Percentiles rank a stretch among this genome's conserved stretches.
Conservation (phyloP, 169 alveolate species). For the Plasmodium reichenowi region DNA sequence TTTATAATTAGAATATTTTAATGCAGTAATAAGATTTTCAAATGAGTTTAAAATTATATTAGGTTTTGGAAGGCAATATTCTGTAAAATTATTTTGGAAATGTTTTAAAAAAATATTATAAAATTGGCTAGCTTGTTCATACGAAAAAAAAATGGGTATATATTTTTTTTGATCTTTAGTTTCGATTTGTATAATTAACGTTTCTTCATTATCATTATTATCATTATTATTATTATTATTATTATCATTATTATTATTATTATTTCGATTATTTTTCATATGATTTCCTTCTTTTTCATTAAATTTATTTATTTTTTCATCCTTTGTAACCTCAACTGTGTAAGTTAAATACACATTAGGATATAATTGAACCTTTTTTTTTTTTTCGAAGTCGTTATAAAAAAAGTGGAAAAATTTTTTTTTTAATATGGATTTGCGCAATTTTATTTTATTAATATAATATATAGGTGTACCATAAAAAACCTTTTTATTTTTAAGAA, state of each 20-base stretch:
- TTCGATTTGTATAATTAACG: constrained; percentile 55
- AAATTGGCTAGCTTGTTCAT: constrained; percentile 54
- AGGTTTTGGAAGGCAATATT: constrained; percentile 63
- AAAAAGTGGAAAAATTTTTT: constrained; percentile 53
- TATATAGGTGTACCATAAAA: constrained; percentile 72
- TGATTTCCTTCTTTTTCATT: background rate
- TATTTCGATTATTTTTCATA: too few species aligned
- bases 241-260: background rate
- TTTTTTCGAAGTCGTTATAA: constrained; percentile 19
- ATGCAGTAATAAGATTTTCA: constrained; percentile 36
- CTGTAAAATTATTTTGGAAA: constrained; percentile 27
- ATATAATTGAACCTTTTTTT: constrained; percentile 22
- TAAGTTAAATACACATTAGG: constrained; percentile 51
- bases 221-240: too few species aligned
- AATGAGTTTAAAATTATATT: constrained; percentile 37
- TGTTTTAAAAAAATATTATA: constrained; percentile 37
- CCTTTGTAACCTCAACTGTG: constrained; percentile 17
- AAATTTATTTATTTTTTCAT: background rate
- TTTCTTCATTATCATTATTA: background rate
- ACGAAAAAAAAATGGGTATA: constrained; percentile 66
- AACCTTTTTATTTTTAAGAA: constrained; percentile 50
- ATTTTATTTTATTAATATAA: constrained; percentile 43
- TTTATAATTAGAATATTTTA: constrained; percentile 36
- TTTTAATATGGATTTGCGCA: constrained; percentile 30
- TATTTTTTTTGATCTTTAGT: constrained; percentile 50